phyloP scores from a whole-genome alignment of 306 rosid genomes.

The Fragaria iinumae region DNA sequence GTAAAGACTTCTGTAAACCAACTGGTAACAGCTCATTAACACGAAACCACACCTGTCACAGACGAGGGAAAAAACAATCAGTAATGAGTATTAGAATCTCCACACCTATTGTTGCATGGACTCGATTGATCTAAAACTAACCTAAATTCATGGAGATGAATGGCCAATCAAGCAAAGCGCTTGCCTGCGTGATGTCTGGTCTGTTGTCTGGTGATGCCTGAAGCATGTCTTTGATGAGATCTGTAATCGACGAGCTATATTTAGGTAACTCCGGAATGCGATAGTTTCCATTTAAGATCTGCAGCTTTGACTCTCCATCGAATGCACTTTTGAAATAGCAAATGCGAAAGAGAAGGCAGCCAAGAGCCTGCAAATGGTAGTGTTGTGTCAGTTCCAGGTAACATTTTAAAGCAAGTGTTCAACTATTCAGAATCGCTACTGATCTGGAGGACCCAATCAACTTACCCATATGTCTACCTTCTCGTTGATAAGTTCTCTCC shows the following conservation, averaged over 20 bases:
- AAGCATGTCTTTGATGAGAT: slow-evolving; percentile 91
- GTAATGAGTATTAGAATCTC: slow-evolving; percentile 37
- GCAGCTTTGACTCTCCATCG: slow-evolving; percentile 98
- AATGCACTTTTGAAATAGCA: slow-evolving; percentile 96
- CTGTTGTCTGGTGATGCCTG: slow-evolving; percentile 90
- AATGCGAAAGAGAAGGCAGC: slow-evolving; percentile 97
- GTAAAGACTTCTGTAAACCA: slow-evolving; percentile 82
- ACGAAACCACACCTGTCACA: slow-evolving; percentile 91
- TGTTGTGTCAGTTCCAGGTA: slow-evolving; percentile 26
- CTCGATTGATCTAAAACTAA: slow-evolving; percentile 90
- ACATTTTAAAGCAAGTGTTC: not conserved
- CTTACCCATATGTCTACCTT: slow-evolving; percentile 99
- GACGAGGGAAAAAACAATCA: slow-evolving; percentile 25
- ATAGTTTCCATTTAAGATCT: slow-evolving; percentile 94
- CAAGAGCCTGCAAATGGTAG: slow-evolving; percentile 70
- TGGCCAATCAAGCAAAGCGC: slow-evolving; percentile 99
- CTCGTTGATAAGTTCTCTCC: slow-evolving; percentile 84
- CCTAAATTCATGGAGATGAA: slow-evolving; percentile 99
- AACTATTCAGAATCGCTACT: slow-evolving; percentile 13
- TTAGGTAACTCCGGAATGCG: slow-evolving; percentile 90
- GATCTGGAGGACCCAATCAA: slow-evolving; percentile 22
- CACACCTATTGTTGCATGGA: slow-evolving; percentile 54
- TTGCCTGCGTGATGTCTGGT: slow-evolving; percentile 99
- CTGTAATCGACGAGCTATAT: slow-evolving; percentile 57
- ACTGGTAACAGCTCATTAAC: slow-evolving; percentile 80